phyloP scores from a whole-genome alignment of 805 yeast genomes.

The Cyberlindnera bimundalis region DNA sequence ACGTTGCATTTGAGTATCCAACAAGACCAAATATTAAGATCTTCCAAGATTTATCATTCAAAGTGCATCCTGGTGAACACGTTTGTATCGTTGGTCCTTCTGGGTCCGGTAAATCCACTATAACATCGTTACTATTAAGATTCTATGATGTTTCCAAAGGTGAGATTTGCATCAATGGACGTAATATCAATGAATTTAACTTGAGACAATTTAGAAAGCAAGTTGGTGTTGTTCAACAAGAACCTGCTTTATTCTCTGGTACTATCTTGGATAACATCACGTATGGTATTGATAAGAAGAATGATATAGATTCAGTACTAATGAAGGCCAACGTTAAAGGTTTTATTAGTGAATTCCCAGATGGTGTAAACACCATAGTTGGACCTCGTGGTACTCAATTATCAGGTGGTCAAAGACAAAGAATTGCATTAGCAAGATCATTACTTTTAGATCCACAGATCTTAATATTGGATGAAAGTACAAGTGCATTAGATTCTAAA shows the following conservation, averaged over 20 bases:
- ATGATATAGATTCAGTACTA: conserved; percentile 58
- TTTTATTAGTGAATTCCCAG: conserved; percentile 75
- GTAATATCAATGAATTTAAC: conserved; percentile 59
- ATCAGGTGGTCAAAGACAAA: conserved; percentile 93
- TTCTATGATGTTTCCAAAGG: conserved; percentile 81
- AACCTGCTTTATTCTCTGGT: conserved; percentile 85
- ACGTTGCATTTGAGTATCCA: conserved; percentile 76
- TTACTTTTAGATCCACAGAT: conserved; percentile 73
- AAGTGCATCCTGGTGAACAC: conserved; percentile 75
- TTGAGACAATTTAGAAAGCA: conserved; percentile 68
- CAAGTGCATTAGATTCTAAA: conserved; percentile 87
- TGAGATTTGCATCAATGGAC: conserved; percentile 57
- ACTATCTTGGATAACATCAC: conserved; percentile 77
- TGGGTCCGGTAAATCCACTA: conserved; percentile 93
- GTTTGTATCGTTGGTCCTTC: conserved; percentile 96
- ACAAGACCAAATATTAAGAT: conserved; percentile 72
- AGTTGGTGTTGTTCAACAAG: conserved; percentile 91
- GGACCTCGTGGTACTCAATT: conserved; percentile 88
- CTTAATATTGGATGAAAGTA: conserved; percentile 89
- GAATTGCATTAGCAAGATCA: conserved; percentile 89
- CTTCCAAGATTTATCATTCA: conserved; percentile 57
- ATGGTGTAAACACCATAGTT: conserved; percentile 74
- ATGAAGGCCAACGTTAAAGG: conserved; percentile 67
- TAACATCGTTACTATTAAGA: conserved; percentile 72
- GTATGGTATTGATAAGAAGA: conserved; percentile 63